Conservation (phyloP, 2,329 filamentous ascomycete species). For the Phaeosphaeria sp. region DNA sequence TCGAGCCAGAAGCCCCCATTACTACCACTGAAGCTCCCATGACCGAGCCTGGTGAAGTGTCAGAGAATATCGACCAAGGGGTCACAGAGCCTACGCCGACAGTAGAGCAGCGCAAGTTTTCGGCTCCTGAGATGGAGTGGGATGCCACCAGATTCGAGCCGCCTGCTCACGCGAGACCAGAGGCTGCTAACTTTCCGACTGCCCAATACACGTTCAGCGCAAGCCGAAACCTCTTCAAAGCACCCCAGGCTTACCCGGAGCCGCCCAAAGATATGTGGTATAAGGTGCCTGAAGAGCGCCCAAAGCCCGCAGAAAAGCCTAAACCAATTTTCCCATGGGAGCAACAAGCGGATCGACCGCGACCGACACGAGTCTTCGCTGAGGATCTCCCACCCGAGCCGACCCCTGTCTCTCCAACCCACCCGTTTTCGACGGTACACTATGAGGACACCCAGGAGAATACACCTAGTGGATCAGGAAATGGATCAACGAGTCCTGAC, state of each 20-base stretch:
- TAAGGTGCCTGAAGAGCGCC: conserved; percentile 69
- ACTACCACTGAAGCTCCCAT: conserved; percentile 52
- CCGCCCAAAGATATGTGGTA: conserved; percentile 91
- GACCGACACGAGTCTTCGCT: conserved; percentile 70
- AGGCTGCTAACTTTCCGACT: conserved; percentile 82
- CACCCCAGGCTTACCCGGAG: conserved; percentile 79
- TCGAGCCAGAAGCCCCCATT: conserved; percentile 39
- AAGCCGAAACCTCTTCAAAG: conserved; percentile 75
- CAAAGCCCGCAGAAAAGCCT: conserved; percentile 65
- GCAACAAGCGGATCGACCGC: conserved; percentile 66
- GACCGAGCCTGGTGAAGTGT: conserved; percentile 51
- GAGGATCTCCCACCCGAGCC: conserved; percentile 59
- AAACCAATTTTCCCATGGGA: conserved; percentile 93
- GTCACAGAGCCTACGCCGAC: conserved; percentile 53
- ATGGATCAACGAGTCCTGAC: conserved; percentile 20
- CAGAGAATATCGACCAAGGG: conserved; percentile 54
- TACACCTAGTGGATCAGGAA: conserved; percentile 14
- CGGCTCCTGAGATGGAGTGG: conserved; percentile 67
- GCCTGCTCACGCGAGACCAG: conserved; percentile 73
- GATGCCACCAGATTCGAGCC: conserved; percentile 65
- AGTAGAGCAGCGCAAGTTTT: conserved; percentile 59
- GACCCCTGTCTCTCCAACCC: conserved; percentile 39
- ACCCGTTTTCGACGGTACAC: conserved; percentile 40
- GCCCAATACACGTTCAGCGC: conserved; percentile 84
- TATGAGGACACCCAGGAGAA: conserved; percentile 29